Base-by-base conservation (phyloP, 1,139 yeast species). In the Ashbya aceris region DNA sequence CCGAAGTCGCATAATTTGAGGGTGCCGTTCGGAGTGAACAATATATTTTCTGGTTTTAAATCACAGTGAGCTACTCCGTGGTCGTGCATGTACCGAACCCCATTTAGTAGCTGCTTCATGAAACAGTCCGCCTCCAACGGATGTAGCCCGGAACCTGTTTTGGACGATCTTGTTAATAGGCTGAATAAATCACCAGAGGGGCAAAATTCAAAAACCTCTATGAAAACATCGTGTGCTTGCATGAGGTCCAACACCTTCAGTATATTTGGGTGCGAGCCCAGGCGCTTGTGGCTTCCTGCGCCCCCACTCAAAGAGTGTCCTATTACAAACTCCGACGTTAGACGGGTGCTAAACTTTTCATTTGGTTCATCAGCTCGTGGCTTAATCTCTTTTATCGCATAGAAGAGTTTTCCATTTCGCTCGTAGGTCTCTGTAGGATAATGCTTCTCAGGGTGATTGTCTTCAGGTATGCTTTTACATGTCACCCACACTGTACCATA, bases 51-150 rank as follows among this genome's bases (percentile, higher is more conserved):
- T 8, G 83, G 77, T 55, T 81, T 81, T 45, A 77, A 63, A 58
- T 81, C 89, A 60, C 86, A 80, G 58, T 81, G 89, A 0, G 89
- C 83, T 10, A 81, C 83, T 33, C 89, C 89, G 49, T 77, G 82
- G 17, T 72, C 69, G 57, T 81, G 89, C 74, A 81, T 75, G 59
- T 77, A 80, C 36, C 74, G 67, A 14, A 81, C 65, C 2, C 86
- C 89, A 52, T 72, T 71, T 32, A 82, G 61, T 26, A 79, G 68
- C 56, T 81, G 89, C 50, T 80, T 81, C 61, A 79, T 68, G 51
- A 78, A 77, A 56, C 89, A 81, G 55, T 81, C 87, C 27, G 80
- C 71, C 55, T 80, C 86, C 23, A 74, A 63, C 7, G 76, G 69
- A 45, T 74, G 73, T 11, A 74, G 49, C 1, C 70, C 68, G 6